phyloP scores from a whole-genome alignment of 179 eudicot genomes.

The Camellia oleifera region DNA sequence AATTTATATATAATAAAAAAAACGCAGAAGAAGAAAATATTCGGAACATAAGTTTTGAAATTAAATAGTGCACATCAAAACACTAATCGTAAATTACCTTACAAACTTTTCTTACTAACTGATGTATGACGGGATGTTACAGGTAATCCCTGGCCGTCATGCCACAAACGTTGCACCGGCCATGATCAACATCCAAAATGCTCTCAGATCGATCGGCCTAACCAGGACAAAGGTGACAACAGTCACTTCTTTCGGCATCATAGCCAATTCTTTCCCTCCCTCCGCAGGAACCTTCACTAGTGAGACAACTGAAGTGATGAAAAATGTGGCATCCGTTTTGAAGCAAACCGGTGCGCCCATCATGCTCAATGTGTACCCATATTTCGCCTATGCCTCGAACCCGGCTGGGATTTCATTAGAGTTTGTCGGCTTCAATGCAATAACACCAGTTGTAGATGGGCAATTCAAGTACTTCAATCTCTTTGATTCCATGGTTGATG shows the following conservation, averaged over 20 bases:
- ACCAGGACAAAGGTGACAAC: not conserved
- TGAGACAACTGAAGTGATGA: not conserved
- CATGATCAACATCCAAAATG: not conserved
- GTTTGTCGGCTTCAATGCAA: not conserved
- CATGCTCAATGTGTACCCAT: constrained; percentile 19
- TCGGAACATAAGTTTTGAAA: too few relatives aligned
- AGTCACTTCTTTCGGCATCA: not conserved
- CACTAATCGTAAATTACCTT: too few relatives aligned
- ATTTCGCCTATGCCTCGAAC: constrained; percentile 7
- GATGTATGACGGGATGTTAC: too few relatives aligned
- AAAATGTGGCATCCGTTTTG: not conserved
- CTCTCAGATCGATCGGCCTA: not conserved
- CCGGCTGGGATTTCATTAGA: constrained; percentile 6
- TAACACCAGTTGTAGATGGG: constrained; percentile 12
- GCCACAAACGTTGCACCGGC: not conserved
- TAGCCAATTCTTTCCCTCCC: not conserved
- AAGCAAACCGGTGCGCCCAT: not conserved
- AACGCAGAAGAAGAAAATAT: too few relatives aligned
- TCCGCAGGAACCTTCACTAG: not conserved
- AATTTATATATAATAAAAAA: too few relatives aligned
- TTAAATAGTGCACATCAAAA: too few relatives aligned
- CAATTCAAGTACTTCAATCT: constrained; percentile 10
- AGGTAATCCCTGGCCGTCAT: too few relatives aligned
- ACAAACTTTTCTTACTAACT: too few relatives aligned
- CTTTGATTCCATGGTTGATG: constrained; percentile 30